phyloP scores from a whole-genome alignment of 345 rosid species.

The Ceriops tagal region DNA sequence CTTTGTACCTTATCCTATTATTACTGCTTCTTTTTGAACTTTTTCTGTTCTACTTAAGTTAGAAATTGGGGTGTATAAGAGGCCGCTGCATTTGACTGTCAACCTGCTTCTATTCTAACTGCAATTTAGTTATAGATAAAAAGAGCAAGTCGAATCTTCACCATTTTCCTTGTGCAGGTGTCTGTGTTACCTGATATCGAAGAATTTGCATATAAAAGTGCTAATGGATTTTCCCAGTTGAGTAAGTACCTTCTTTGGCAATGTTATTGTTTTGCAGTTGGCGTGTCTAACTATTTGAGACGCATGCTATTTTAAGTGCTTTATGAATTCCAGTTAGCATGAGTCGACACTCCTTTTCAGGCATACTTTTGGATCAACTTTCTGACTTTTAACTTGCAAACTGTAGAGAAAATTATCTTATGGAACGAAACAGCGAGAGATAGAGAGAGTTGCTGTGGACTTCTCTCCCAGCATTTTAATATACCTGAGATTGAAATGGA shows the following conservation, averaged over 20 bases:
- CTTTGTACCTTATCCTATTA: too few species aligned
- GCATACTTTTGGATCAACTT: background rate
- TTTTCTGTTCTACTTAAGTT: too few species aligned
- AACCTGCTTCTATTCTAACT: background rate
- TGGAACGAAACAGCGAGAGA: background rate
- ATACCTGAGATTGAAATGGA: too few species aligned
- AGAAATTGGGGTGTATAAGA: too few species aligned
- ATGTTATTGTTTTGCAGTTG: background rate
- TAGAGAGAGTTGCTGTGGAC: background rate
- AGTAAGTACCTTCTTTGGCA: slow-evolving; percentile 29
- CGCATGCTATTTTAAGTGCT: background rate
- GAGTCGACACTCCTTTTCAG: background rate
- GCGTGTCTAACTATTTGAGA: background rate
- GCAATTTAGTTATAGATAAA: background rate
- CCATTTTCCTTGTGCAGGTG: slow-evolving; percentile 28
- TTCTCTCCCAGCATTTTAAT: too few species aligned
- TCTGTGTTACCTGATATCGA: slow-evolving; percentile 62
- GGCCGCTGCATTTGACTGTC: background rate
- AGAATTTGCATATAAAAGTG: slow-evolving; percentile 54
- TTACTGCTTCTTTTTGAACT: too few species aligned
- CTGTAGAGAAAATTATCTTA: background rate
- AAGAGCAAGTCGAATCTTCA: background rate
- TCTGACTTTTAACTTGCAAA: background rate
- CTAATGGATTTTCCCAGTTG: slow-evolving; percentile 29
- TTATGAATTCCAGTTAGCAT: background rate